Conservation (phyloP, 108 stramenopile species). For the Thalassiosira profunda region DNA sequence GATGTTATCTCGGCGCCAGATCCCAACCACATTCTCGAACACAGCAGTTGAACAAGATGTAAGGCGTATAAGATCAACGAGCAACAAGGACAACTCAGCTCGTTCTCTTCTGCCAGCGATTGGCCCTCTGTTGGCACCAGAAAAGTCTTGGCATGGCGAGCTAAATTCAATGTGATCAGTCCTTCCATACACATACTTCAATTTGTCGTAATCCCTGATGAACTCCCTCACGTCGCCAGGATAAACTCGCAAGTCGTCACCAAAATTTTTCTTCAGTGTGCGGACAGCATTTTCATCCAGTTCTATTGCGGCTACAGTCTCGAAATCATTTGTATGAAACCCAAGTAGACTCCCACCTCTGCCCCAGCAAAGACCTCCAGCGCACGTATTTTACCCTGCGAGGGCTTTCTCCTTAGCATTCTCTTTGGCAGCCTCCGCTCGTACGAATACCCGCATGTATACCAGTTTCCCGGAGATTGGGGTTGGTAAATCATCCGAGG, state of each 20-base stretch:
- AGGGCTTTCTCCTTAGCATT: not conserved
- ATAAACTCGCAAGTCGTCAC: conserved; percentile 15
- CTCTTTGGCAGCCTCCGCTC: not conserved
- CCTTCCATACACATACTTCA: conserved; percentile 16
- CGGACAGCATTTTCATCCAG: conserved; percentile 33
- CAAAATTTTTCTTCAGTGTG: conserved; percentile 35
- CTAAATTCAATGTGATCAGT: conserved; percentile 45
- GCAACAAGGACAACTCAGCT: conserved; percentile 43
- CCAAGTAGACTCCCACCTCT: conserved; percentile 49
- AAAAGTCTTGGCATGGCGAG: conserved; percentile 55
- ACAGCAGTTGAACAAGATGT: conserved; percentile 30
- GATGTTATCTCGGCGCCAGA: conserved; percentile 25
- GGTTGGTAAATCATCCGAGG: conserved; percentile 38
- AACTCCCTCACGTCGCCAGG: conserved; percentile 23
- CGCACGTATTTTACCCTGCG: conserved; percentile 1
- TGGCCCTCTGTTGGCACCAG: conserved; percentile 33
- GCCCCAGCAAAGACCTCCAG: conserved; percentile 60
- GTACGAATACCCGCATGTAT: conserved; percentile 39
- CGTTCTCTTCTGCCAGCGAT: conserved; percentile 17
- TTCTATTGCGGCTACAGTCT: conserved; percentile 40
- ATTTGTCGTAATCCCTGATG: conserved; percentile 12
- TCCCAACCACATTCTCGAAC: conserved; percentile 57
- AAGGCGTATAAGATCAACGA: conserved; percentile 31
- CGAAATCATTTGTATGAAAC: conserved; percentile 34
- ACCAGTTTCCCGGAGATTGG: conserved; percentile 22